Base-by-base conservation (phyloP, 2,329 filamentous ascomycete species). In the Metarhizium sp. region DNA sequence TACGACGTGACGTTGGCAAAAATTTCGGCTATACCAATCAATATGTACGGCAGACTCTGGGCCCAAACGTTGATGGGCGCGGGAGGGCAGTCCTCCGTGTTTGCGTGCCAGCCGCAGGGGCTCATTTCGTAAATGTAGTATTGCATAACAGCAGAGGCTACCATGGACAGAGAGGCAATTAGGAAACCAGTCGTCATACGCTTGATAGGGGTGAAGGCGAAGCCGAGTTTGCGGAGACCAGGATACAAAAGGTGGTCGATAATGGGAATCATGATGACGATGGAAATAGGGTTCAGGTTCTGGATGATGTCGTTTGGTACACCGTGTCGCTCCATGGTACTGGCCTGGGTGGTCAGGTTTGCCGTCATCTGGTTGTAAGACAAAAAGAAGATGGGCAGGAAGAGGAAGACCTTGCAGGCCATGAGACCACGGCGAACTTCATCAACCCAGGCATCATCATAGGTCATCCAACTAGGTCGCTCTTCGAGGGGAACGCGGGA, bases 381-480 rank as follows among this genome's bases (percentile, higher is more conserved):
- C 55, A 79, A 71, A 74, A 79, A 82, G 71, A 80, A 83, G 60
- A 84, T 77, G 45, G 86, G 86, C 55, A 85, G 79, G 75, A 86
- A 90, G 59, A 84, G 69, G 69, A 88, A 92, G 38, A 90, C 86
- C 60, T 80, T 77, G 74, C 85, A 88, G 55, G 86, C 85, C 62
- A 79, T 76, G 55, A 88, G 74, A 58, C 86, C 87, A 70, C 87
- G 85, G 53, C 78, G 77, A 51, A 91, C 83, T 66, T 92, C 86
- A 66, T 90, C 87, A 38, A 92, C 88, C 87, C 88, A 92, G 53
- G 82, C 81, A 61, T 92, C 89, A 59, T 92, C 88, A 62, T 90
- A 91, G 0, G 84, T 87, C 85, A 92, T 91, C 87, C 87, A 92
- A 0, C 55, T 45, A 0, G 87, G 87, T 54, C 84, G 83, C 59